Percentiles rank a stretch among this genome's conserved stretches.
Evolutionary conservation across 345 rosid species (phyloP).

Genomic region (Cardiospermum halicacabum): DNA sequence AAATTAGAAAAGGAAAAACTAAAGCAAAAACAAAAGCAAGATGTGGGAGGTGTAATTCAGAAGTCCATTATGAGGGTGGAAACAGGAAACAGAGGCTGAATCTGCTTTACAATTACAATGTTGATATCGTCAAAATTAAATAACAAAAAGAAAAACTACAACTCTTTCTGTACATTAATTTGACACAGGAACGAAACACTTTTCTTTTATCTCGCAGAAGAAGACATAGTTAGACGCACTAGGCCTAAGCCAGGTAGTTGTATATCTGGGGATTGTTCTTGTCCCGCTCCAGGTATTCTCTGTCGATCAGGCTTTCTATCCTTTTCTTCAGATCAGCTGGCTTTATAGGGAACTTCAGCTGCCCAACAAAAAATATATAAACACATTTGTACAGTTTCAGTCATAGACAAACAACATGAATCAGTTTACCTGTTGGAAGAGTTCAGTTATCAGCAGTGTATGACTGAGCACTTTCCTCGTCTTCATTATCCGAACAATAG

Average conservation of each 20-base stretch:
- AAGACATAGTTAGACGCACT: constrained; percentile 7
- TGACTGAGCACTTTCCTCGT: constrained; percentile 95
- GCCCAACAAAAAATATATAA: constrained; percentile 24
- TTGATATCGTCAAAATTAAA: constrained; percentile 16
- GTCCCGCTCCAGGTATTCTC: constrained; percentile 99
- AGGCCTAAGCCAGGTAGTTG: constrained; percentile 91
- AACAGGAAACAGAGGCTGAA: constrained; percentile 16
- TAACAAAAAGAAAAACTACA: constrained; percentile 14
- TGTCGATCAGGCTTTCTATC: constrained; percentile 87
- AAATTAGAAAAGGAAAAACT: neutral
- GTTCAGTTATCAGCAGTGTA: constrained; percentile 98
- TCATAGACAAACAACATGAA: neutral
- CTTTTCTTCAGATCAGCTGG: constrained; percentile 98
- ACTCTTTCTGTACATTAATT: constrained; percentile 39
- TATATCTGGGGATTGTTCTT: constrained; percentile 95
- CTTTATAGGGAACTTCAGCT: constrained; percentile 97
- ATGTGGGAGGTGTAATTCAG: constrained; percentile 13
- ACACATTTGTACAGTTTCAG: neutral
- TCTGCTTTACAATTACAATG: constrained; percentile 35
- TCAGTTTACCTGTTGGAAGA: constrained; percentile 85
- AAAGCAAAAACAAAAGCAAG: neutral
- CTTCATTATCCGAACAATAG: constrained; percentile 98
- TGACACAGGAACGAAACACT: constrained; percentile 13
- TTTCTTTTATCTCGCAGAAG: neutral
- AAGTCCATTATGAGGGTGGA: constrained; percentile 6